These are phyloP conservation scores for Scutellaria minor DNA, from an alignment of 257 asterid species.

Conservation along the genomic window DNA sequence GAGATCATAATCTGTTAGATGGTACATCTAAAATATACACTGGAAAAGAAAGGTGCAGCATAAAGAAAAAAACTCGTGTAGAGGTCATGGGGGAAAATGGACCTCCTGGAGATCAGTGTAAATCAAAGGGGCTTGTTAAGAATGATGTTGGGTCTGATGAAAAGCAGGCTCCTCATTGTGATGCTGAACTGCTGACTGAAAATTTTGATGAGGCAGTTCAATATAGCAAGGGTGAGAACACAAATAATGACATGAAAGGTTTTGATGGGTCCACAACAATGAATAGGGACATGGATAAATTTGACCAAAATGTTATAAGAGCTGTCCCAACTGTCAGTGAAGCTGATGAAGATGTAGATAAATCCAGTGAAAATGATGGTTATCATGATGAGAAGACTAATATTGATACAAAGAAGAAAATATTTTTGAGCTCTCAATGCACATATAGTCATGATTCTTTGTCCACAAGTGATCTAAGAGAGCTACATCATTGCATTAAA, in stretches of 20 bases:
- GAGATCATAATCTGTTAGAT: constrained; percentile 13
- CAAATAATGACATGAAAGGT: constrained; percentile 24
- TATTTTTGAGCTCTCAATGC: constrained; percentile 57
- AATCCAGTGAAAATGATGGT: constrained; percentile 44
- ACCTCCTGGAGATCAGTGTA: constrained; percentile 30
- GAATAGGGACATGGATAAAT: constrained; percentile 27
- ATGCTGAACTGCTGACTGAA: constrained; percentile 22
- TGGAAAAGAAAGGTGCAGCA: constrained; percentile 33
- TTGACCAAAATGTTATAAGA: constrained; percentile 5
- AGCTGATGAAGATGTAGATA: constrained; percentile 39
- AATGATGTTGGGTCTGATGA: not conserved
- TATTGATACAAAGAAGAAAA: constrained; percentile 49
- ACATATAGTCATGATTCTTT: constrained; percentile 46
- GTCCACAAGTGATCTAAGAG: constrained; percentile 18
- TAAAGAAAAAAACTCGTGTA: constrained; percentile 30
- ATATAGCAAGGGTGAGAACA: constrained; percentile 28
- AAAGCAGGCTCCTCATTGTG: constrained; percentile 1
- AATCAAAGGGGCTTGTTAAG: constrained; percentile 33
- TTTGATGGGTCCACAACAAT: constrained; percentile 33
- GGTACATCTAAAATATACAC: constrained; percentile 25
- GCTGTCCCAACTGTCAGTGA: constrained; percentile 21
- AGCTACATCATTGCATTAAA: constrained; percentile 49
- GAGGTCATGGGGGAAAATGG: constrained; percentile 25
- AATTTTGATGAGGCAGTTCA: constrained; percentile 24
- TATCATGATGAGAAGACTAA: constrained; percentile 48